Evolutionary conservation across 139 green algal genomes (phyloP).

Genomic region (Marvania coccoides): DNA sequence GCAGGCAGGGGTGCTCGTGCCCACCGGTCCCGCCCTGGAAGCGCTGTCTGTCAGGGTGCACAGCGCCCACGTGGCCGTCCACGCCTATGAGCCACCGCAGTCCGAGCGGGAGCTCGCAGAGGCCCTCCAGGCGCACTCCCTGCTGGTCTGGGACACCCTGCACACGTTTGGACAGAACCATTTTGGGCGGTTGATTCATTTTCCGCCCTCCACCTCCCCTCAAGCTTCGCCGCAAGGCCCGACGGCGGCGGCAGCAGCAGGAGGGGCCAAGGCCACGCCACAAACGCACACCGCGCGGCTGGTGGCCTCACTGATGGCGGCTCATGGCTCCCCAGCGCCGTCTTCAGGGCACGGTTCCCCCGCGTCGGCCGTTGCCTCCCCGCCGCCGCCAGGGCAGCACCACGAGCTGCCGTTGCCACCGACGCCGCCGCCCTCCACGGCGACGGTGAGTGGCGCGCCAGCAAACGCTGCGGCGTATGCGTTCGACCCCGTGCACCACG

Average conservation of each 20-base stretch:
- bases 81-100: background rate
- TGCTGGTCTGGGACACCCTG: conserved; percentile 27
- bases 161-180: conserved; percentile 28
- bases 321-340: too few relatives aligned
- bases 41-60: conserved; percentile 12
- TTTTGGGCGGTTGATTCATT: conserved; percentile 21
- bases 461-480: background rate
- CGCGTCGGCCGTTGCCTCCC: background rate
- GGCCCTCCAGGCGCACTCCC: conserved; percentile 17
- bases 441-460: background rate
- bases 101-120: conserved; percentile 2
- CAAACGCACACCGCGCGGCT: background rate
- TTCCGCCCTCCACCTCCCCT: background rate
- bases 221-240: background rate
- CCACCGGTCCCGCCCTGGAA: conserved; percentile 12
- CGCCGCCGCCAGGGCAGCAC: background rate
- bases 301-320: background rate
- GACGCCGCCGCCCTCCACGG: background rate
- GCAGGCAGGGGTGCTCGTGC: conserved; percentile 20
- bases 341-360: conserved; percentile 2
- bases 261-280: background rate
- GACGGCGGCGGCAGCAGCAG: too few relatives aligned
- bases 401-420: too few relatives aligned
- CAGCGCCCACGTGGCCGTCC: conserved; percentile 10
- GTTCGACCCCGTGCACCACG: conserved; percentile 26